Evolutionary conservation across 805 yeast species (phyloP), one percentile per base, ranked within the genome.

Genomic region (Candida xiaguanensis): DNA sequence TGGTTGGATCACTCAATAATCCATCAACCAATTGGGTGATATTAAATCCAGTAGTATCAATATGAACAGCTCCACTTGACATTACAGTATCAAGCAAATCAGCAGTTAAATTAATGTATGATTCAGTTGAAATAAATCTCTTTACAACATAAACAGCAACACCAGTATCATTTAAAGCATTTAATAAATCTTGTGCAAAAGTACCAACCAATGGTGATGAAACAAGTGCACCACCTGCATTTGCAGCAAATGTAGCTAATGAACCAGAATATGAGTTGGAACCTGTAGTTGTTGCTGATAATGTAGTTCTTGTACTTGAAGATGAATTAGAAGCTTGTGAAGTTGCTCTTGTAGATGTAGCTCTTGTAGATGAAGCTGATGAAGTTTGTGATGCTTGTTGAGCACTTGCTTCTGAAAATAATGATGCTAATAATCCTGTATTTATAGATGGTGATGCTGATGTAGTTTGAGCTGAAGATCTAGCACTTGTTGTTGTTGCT

Each of bases 141-240:
- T 68, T 65, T n/a, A 62, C 49, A 8, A 60, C 55, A 47, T 65
- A 62, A 8, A 65, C 64, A 13, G 58, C 61, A 34, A 68, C 52
- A 11, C 67, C 69, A 5, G 74, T 67, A 43, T 66, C 63, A 51
- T 68, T 68, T 40, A 68, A 56, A 8, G 72, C 68, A 31, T 52
- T 47, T 27, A 62, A 46, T 8, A 52, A 40, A 30, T 54, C 65
- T n/a, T 44, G 44, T 14, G 45, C 36, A 20, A 38, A 6, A 8
- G 34, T 14, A 7, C 34, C 36, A 61, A 53, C n/a, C 53, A 59
- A 23, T 16, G 47, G 40, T 2, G 72, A 65, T 24, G 48, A 39
- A 36, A 68, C 51, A 18, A 63, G 44, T 1, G 59, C 37, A 6
- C 56, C 51, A 14, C 53, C 53, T 13, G 61, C 36, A 46, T 66